Conservation (phyloP, 139 green algal species). For the Chlorella sp. region DNA sequence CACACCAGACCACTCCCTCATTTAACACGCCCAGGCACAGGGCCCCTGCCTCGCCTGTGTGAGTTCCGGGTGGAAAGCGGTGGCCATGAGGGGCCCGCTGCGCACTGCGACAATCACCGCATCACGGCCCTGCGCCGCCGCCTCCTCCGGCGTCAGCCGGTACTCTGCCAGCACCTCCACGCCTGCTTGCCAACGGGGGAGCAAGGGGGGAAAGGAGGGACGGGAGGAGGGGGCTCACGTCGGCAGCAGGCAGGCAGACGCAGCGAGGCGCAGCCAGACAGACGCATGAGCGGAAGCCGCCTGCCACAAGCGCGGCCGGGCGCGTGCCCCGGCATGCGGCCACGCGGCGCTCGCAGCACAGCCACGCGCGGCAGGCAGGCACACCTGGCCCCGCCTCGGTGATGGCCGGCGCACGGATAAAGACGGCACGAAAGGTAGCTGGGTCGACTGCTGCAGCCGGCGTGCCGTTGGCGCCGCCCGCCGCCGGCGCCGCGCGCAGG, state of each 20-base stretch:
- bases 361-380: too few species aligned
- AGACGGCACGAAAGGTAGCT: slow-evolving; percentile 47
- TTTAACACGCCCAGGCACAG: too few species aligned
- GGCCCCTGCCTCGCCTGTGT: slow-evolving; percentile 55
- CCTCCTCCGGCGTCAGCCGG: slow-evolving; percentile 61
- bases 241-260: too few species aligned
- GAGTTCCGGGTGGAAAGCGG: slow-evolving; percentile 98
- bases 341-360: too few species aligned
- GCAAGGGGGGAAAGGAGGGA: too few species aligned
- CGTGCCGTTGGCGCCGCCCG: neutral
- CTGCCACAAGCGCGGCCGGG: too few species aligned
- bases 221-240: too few species aligned
- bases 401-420: slow-evolving; percentile 95
- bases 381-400: slow-evolving; percentile 59
- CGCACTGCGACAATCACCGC: slow-evolving; percentile 81
- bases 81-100: slow-evolving; percentile 84
- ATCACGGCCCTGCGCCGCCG: slow-evolving; percentile 25
- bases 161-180: slow-evolving; percentile 89
- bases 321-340: too few species aligned
- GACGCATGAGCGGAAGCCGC: too few species aligned
- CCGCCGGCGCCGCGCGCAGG: slow-evolving; percentile 30
- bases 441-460: neutral
- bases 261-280: too few species aligned
- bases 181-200: too few species aligned
- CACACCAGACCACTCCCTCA: neutral